Conservation (phyloP, 1,139 yeast genomes). For the Yamadazyma buinensis region DNA sequence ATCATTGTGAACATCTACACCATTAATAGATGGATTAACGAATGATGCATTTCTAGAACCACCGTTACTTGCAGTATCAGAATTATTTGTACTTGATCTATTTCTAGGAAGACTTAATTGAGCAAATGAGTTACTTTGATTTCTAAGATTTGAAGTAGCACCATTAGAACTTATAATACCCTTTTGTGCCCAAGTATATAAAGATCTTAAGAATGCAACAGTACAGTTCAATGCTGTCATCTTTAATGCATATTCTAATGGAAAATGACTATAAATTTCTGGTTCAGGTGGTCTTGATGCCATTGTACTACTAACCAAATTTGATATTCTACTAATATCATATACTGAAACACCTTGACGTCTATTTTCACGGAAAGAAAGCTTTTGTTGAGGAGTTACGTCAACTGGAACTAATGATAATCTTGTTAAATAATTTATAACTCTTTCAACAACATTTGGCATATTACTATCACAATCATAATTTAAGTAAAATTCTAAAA, state of each 20-base stretch:
- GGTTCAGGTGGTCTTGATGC: slow-evolving; percentile 60
- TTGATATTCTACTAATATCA: slow-evolving; percentile 68
- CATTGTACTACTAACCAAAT: slow-evolving; percentile 68
- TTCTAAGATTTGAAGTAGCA: slow-evolving; percentile 5
- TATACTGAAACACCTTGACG: slow-evolving; percentile 67
- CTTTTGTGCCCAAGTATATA: slow-evolving; percentile 85
- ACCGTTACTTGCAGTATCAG: slow-evolving; percentile 28
- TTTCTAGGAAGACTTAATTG: slow-evolving; percentile 25
- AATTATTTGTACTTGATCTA: slow-evolving; percentile 40
- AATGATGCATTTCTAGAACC: slow-evolving; percentile 25
- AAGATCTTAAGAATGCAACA: slow-evolving; percentile 77
- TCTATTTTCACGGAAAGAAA: slow-evolving; percentile 60
- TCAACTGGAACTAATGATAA: slow-evolving; percentile 71
- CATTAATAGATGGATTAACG: slow-evolving; percentile 12
- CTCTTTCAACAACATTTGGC: slow-evolving; percentile 82
- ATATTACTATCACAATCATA: slow-evolving; percentile 88
- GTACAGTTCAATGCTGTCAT: slow-evolving; percentile 77
- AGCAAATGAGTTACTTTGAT: slow-evolving; percentile 15
- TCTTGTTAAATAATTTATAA: slow-evolving; percentile 74
- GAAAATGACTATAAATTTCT: slow-evolving; percentile 53
- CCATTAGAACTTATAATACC: slow-evolving; percentile 33
- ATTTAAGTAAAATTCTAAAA: slow-evolving; percentile 89
- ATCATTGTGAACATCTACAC: slow-evolving; percentile 25
- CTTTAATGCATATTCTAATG: slow-evolving; percentile 79
- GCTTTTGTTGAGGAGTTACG: slow-evolving; percentile 64